A percentile compares a stretch with the other conserved stretches of the same genome.
These are phyloP conservation scores for Nakazawaea peltata DNA, from an alignment of 805 yeast species.

Conservation along the genomic window DNA sequence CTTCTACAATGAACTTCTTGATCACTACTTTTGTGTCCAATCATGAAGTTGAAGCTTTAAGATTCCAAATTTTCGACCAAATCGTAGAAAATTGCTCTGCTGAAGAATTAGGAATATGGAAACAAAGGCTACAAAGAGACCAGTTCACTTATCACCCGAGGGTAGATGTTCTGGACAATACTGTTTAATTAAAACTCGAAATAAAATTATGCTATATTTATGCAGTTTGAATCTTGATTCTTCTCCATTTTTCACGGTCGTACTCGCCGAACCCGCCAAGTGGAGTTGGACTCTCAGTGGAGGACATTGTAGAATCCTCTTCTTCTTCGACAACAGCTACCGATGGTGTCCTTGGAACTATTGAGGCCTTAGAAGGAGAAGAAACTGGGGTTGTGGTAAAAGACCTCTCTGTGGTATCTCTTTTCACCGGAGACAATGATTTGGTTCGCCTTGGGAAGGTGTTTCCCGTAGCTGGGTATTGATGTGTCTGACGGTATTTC, in stretches of 20 bases:
- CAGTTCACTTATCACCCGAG: too few relatives aligned
- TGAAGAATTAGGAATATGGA: background rate
- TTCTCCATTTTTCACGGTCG: slow-evolving; percentile 60
- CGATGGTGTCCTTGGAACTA: too few relatives aligned
- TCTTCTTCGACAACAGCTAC: too few relatives aligned
- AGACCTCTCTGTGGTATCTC: too few relatives aligned
- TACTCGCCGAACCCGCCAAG: slow-evolving; percentile 55
- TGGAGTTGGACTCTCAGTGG: slow-evolving; percentile 41
- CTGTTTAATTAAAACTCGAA: too few relatives aligned
- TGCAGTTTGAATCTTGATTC: slow-evolving; percentile 27
- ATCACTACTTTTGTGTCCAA: slow-evolving; percentile 1
- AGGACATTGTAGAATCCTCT: too few relatives aligned
- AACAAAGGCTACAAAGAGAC: too few relatives aligned
- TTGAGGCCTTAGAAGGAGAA: too few relatives aligned
- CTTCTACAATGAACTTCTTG: slow-evolving; percentile 5
- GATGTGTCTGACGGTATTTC: too few relatives aligned
- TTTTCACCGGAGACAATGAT: slow-evolving; percentile 8
- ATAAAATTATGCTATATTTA: background rate
- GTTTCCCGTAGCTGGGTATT: too few relatives aligned
- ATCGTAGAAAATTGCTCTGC: background rate
- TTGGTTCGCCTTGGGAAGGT: slow-evolving; percentile 3
- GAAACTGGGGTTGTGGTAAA: too few relatives aligned
- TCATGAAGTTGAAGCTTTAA: slow-evolving; percentile 1
- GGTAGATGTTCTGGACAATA: too few relatives aligned
- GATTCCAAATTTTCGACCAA: slow-evolving; percentile 1